Percentiles rank a stretch among this genome's conserved stretches.
These are phyloP conservation scores for Pseudopithomyces maydicus DNA, from an alignment of 2,329 filamentous ascomycete species.

Conservation along the genomic window DNA sequence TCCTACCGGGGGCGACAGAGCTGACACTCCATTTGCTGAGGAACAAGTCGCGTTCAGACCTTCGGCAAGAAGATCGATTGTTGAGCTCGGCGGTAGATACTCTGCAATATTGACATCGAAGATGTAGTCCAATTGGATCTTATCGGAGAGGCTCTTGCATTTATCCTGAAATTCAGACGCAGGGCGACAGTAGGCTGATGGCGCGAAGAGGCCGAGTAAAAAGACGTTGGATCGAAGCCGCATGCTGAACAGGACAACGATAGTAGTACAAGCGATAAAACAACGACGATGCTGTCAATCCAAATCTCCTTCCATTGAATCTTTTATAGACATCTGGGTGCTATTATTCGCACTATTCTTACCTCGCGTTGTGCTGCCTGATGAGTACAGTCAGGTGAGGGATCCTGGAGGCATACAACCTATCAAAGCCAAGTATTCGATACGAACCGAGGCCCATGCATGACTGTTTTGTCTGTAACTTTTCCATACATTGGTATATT, in stretches of 20 bases:
- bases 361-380: too few species aligned
- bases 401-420: too few species aligned
- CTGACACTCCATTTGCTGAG: neutral
- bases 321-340: too few species aligned
- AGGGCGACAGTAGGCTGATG: neutral
- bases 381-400: too few species aligned
- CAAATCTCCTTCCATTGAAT: too few species aligned
- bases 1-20: constrained; percentile 25
- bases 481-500: too few species aligned
- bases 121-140: constrained; percentile 2
- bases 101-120: constrained; percentile 13
- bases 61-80: constrained; percentile 10
- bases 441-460: too few species aligned
- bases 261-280: neutral
- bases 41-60: constrained; percentile 13
- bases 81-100: constrained; percentile 14
- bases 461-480: too few species aligned
- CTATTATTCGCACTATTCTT: too few species aligned
- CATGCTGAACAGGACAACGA: neutral
- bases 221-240: neutral
- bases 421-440: too few species aligned
- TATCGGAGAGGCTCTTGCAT: constrained; percentile 3
- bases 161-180: constrained; percentile 3
- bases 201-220: neutral
- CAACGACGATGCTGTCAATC: neutral